Evolutionary conservation across 257 asterid species (phyloP), one percentile per base, ranked within the genome.

Genomic region (Solanum piurae): DNA sequence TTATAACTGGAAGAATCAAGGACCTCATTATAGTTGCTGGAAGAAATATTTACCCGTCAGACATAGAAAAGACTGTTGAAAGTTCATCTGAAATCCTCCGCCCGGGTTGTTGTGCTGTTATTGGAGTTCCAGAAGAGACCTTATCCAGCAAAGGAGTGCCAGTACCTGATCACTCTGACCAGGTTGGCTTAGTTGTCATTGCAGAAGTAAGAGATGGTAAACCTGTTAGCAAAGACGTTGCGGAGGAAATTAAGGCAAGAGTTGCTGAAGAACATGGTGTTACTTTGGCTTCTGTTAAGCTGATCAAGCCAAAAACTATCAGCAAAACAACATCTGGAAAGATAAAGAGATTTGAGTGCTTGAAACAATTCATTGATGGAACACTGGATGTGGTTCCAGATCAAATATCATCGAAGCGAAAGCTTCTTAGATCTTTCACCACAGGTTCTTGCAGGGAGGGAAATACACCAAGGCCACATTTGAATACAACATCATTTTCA

Each of bases 11-110:
- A 86, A 93, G 98, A 90, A 95, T 95, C 88, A 95, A 95, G 91
- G 98, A 95, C 89, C 98, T 95, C 21, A 93, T 95, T 72, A 94
- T 95, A n/a, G 96, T 95, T 66, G 96, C 95, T 49, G 98, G 98
- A 88, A 93, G 95, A 88, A 95, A 95, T 72, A 94, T 95, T 13
- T 95, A 95, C 86, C 92, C 96, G 5, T 95, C 96, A 77, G 98
- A 95, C 89, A 94, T 94, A 16, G 98, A 95, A 73, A 95, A 95
- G 92, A 95, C 98, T 3, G 95, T 95, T 9, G 98, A 95, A 90
- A 90, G 93, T 90, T 93, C 98, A 1, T 95, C 94, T 38, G 96
- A 95, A 62, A 90, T 91, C 86, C 88, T 95, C 7, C 98, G 98
- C 55, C 96, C 98, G 0, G 98, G 98, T 31, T 95, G 98, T 68